These are phyloP conservation scores for Cryoendolithus antarcticus DNA, from an alignment of 2,329 filamentous ascomycete genomes.

Conservation along the genomic window DNA sequence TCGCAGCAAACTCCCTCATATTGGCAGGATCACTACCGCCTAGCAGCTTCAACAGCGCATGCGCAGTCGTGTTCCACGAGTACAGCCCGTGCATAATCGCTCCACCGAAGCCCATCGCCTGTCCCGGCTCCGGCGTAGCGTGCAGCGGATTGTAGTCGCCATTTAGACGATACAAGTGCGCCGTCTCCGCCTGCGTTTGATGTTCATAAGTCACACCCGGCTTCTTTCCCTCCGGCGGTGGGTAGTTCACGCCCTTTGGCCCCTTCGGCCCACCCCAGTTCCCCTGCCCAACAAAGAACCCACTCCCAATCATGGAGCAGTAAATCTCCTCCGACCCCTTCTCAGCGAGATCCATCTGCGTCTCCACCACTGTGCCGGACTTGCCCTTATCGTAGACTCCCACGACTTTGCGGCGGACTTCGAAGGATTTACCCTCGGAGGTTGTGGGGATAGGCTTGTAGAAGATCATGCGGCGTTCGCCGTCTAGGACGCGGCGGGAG, in stretches of 20 bases:
- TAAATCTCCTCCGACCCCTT: slow-evolving; percentile 57
- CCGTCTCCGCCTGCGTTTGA: slow-evolving; percentile 59
- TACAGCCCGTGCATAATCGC: slow-evolving; percentile 82
- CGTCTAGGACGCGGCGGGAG: slow-evolving; percentile 62
- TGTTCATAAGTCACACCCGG: slow-evolving; percentile 60
- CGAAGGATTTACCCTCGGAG: slow-evolving; percentile 60
- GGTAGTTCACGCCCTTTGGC: slow-evolving; percentile 64
- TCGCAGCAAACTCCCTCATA: slow-evolving; percentile 76
- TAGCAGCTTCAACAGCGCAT: slow-evolving; percentile 59
- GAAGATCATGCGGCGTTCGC: slow-evolving; percentile 69
- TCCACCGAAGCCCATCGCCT: slow-evolving; percentile 84
- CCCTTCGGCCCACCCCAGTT: slow-evolving; percentile 82
- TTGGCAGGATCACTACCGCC: slow-evolving; percentile 69
- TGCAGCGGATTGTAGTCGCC: slow-evolving; percentile 93
- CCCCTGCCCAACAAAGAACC: slow-evolving; percentile 72
- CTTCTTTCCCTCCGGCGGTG: slow-evolving; percentile 57
- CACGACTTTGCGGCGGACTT: slow-evolving; percentile 63
- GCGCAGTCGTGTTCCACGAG: slow-evolving; percentile 71
- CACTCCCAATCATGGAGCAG: slow-evolving; percentile 53
- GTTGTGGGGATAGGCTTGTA: slow-evolving; percentile 61
- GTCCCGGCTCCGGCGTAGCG: slow-evolving; percentile 70
- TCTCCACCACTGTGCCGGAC: slow-evolving; percentile 68
- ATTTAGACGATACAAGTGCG: slow-evolving; percentile 69
- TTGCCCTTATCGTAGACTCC: slow-evolving; percentile 87
- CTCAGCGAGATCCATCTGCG: slow-evolving; percentile 65